Evolutionary conservation across 2,329 filamentous ascomycete species (phyloP).

Genomic region (Pestalotiopsis sp.): DNA sequence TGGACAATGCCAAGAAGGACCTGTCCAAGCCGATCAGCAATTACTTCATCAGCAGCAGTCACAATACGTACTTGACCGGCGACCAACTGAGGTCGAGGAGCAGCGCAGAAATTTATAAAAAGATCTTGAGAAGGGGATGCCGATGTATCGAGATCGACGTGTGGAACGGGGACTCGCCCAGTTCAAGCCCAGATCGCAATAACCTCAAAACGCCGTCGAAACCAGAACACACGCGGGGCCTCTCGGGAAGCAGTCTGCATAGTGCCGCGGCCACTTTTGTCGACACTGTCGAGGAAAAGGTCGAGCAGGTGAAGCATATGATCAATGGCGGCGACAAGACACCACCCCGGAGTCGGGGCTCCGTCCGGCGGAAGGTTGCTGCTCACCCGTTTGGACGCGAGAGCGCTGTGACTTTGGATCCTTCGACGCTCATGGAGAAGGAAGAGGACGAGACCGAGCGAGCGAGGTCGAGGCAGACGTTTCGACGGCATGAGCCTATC

Average conservation of each 20-base stretch:
- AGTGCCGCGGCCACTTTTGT: slow-evolving; percentile 44
- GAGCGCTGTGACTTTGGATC: slow-evolving; percentile 16
- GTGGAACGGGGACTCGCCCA: slow-evolving; percentile 70
- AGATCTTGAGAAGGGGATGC: slow-evolving; percentile 76
- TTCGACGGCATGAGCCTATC: slow-evolving; percentile 65
- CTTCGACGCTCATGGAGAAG: slow-evolving; percentile 14
- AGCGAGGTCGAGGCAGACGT: slow-evolving; percentile 24
- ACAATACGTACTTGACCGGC: slow-evolving; percentile 90
- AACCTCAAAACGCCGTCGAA: slow-evolving; percentile 37
- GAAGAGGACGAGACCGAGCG: slow-evolving; percentile 19
- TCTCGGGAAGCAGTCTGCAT: slow-evolving; percentile 49
- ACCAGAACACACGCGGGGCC: slow-evolving; percentile 45
- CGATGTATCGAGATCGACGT: slow-evolving; percentile 95
- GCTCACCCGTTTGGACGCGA: slow-evolving; percentile 19
- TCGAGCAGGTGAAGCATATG: slow-evolving; percentile 31
- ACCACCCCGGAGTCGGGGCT: slow-evolving; percentile 29
- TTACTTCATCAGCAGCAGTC: slow-evolving; percentile 93
- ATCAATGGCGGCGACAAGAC: slow-evolving; percentile 29
- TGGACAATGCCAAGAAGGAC: slow-evolving; percentile 51
- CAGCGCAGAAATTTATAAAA: slow-evolving; percentile 71
- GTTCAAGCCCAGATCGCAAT: slow-evolving; percentile 29
- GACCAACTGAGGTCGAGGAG: slow-evolving; percentile 82
- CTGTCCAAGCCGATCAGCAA: slow-evolving; percentile 73
- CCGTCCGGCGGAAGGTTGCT: slow-evolving; percentile 23
- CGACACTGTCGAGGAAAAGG: slow-evolving; percentile 33